Conservation (phyloP, 2,329 filamentous ascomycete genomes). For the Aspergillus glaucus region DNA sequence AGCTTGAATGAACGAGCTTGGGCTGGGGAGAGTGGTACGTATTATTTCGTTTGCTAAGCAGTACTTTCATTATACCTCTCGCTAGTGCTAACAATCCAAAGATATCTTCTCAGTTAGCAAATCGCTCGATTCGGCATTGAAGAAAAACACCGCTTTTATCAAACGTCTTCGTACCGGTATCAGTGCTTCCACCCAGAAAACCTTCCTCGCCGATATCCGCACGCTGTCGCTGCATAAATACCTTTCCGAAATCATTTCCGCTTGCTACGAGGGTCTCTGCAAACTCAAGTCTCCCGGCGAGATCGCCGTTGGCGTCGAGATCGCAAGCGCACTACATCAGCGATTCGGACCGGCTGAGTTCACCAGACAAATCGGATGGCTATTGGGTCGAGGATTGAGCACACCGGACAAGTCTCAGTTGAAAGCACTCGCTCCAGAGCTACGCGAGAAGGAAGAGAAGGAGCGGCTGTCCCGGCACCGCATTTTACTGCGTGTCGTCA, state of each 20-base stretch:
- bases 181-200: slow-evolving; percentile 68
- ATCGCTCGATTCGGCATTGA: slow-evolving; percentile 87
- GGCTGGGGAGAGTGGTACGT: slow-evolving; percentile 75
- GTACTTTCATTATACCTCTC: neutral
- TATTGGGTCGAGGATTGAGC: slow-evolving; percentile 82
- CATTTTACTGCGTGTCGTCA: slow-evolving; percentile 79
- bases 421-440: slow-evolving; percentile 71
- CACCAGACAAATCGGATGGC: slow-evolving; percentile 85
- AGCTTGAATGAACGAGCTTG: slow-evolving; percentile 81
- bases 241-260: slow-evolving; percentile 91
- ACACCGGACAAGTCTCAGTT: slow-evolving; percentile 80
- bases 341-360: slow-evolving; percentile 87
- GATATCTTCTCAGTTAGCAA: slow-evolving; percentile 71
- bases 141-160: slow-evolving; percentile 98
- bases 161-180: slow-evolving; percentile 90
- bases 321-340: slow-evolving; percentile 91
- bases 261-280: slow-evolving; percentile 89
- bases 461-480: slow-evolving; percentile 83
- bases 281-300: slow-evolving; percentile 88
- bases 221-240: slow-evolving; percentile 92
- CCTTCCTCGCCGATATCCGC: slow-evolving; percentile 84
- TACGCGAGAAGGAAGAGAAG: slow-evolving; percentile 91
- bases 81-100: slow-evolving; percentile 32
- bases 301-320: slow-evolving; percentile 83
- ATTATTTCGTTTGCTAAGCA: neutral